Percentiles rank a stretch among this genome's conserved stretches.
phyloP scores from a whole-genome alignment of 2,329 filamentous ascomycete genomes.

The Chrysoporthe deuterocubensis region DNA sequence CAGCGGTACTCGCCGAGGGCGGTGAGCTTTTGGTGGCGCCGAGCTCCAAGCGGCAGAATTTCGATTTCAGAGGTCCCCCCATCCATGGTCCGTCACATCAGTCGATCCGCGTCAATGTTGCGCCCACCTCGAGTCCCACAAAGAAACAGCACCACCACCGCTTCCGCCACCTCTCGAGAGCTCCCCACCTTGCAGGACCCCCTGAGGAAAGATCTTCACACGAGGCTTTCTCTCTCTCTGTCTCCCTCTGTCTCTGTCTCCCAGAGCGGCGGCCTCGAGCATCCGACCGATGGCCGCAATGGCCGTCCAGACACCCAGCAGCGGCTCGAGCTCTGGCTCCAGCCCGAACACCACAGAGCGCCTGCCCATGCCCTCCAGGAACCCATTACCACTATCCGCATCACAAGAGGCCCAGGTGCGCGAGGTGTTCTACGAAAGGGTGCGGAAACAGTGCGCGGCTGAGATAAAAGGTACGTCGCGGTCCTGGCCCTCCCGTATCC shows the following conservation, averaged over 20 bases:
- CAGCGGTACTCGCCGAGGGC: constrained; percentile 12
- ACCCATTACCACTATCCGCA: constrained; percentile 82
- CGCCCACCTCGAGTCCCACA: constrained; percentile 15
- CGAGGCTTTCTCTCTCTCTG: not conserved
- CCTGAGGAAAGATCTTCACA: not conserved
- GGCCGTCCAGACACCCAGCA: constrained; percentile 39
- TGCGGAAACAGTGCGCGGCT: constrained; percentile 73
- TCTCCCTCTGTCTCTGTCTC: not conserved
- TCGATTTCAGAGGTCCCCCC: constrained; percentile 14
- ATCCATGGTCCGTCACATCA: constrained; percentile 2
- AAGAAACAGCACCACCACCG: not conserved
- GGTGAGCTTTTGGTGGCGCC: constrained; percentile 20
- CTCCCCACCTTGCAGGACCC: not conserved
- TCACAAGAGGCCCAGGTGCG: constrained; percentile 82
- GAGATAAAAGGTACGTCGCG: constrained; percentile 72
- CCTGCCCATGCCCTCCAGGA: constrained; percentile 63
- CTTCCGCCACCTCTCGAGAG: constrained; percentile 1
- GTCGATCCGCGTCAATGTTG: constrained; percentile 13
- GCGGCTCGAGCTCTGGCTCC: constrained; percentile 38
- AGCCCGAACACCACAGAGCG: constrained; percentile 29
- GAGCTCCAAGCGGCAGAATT: constrained; percentile 26
- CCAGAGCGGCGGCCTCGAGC: not conserved
- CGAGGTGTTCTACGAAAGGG: constrained; percentile 79
- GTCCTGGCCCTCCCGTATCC: not conserved
- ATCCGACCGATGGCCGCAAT: constrained; percentile 43